phyloP scores from a whole-genome alignment of 164 flowering plant species.

The Taxillus chinensis region DNA sequence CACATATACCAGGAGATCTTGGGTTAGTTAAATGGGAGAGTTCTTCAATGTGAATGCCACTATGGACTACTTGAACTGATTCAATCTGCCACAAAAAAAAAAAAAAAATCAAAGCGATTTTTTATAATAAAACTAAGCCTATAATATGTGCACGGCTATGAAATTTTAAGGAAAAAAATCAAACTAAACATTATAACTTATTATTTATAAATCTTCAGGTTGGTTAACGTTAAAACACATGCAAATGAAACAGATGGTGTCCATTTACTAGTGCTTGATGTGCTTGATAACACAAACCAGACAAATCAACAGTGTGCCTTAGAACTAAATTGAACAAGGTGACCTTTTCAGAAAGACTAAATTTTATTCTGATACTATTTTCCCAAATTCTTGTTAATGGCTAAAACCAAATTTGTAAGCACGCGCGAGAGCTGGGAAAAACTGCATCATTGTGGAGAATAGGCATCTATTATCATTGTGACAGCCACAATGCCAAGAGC shows the following conservation, averaged over 20 bases:
- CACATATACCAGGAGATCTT: not conserved
- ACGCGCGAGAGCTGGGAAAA: too few relatives aligned
- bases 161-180: too few relatives aligned
- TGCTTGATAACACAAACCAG: not conserved
- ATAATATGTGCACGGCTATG: too few relatives aligned
- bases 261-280: not conserved
- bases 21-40: not conserved
- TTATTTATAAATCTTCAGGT: not conserved
- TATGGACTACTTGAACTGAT: not conserved
- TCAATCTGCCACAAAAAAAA: not conserved
- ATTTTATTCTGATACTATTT: not conserved
- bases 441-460: too few relatives aligned
- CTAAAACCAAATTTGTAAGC: too few relatives aligned
- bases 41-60: not conserved
- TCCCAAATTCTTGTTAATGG: not conserved
- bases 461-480: too few relatives aligned
- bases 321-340: not conserved
- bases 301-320: not conserved
- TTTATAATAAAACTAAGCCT: too few relatives aligned
- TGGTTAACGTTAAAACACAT: not conserved
- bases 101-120: not conserved
- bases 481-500: too few relatives aligned
- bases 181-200: too few relatives aligned
- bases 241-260: not conserved
- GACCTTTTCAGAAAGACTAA: not conserved